Evolutionary conservation across 257 asterid species (phyloP).

Genomic region (Misopates orontium): DNA sequence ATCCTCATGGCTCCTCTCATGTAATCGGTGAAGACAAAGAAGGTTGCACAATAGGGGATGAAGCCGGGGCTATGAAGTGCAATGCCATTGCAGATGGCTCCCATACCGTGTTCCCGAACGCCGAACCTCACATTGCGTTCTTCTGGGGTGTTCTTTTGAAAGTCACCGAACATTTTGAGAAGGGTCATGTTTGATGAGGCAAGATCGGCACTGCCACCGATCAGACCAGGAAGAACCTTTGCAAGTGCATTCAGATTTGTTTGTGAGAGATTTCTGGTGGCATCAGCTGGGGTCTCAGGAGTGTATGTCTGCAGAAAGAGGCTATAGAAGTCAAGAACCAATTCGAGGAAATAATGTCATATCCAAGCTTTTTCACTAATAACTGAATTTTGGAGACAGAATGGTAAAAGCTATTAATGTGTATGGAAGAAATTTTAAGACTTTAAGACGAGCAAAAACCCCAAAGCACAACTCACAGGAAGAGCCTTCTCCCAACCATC

Average conservation of each 20-base stretch:
- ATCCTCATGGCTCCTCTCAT: constrained; percentile 90
- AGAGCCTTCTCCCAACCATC: constrained; percentile 82
- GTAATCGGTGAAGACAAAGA: constrained; percentile 89
- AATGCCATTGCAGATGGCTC: constrained; percentile 81
- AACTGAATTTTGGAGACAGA: background rate
- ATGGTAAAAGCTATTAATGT: no score
- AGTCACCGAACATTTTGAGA: constrained; percentile 72
- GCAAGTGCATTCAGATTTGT: constrained; percentile 67
- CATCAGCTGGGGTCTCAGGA: constrained; percentile 67
- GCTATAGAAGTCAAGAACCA: constrained; percentile 15
- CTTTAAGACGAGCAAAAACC: background rate
- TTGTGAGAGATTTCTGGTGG: constrained; percentile 71
- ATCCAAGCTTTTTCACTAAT: background rate
- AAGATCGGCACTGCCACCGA: constrained; percentile 93
- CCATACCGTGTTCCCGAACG: constrained; percentile 83
- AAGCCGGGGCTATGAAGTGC: constrained; percentile 79
- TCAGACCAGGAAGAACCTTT: constrained; percentile 77
- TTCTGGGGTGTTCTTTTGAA: constrained; percentile 71
- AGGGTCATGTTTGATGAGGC: constrained; percentile 90
- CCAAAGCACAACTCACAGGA: constrained; percentile 50
- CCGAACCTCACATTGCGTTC: constrained; percentile 70
- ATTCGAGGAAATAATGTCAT: background rate
- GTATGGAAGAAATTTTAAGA: no score
- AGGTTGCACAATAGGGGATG: constrained; percentile 84
- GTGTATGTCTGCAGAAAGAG: constrained; percentile 53